Evolutionary conservation across 805 yeast genomes (phyloP), one percentile per base, ranked within the genome.

Genomic region (Nakazawaea peltata): DNA sequence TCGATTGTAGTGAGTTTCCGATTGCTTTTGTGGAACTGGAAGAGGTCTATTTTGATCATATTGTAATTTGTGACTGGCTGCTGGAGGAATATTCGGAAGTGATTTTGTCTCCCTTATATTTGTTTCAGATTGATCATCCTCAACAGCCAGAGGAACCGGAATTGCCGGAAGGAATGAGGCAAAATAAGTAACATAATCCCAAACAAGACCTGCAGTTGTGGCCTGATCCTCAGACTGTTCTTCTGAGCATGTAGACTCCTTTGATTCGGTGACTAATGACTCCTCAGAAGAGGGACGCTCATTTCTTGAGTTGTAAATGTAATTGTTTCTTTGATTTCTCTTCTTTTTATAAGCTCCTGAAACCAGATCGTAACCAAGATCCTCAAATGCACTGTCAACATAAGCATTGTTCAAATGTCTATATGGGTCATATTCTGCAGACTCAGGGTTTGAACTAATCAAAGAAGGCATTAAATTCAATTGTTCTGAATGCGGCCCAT

Each of bases 401-500:
- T 4, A 4, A 22, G 32, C 36, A 21, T 28, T 19, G n/a, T 19
- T 23, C 8, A 18, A 5, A n/a, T 18, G 10, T 27, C 11, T 23
- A 10, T 9, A 12, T 6, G 24, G 24, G 8, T 24, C 13, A 21
- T 21, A 21, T 7, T 7, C 23, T 7, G 23, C 12, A 12, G 27
- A 14, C 6, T 21, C 30, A 13, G 19, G n/a, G 16, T 14, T 24
- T 7, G 26, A 10, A n/a, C 24, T 28, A 2, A 28, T 36, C 14
- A 36, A 36, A 2, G 39, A 36, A 9, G 39, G 39, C 39, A 36
- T 36, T n/a, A 31, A 18, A 19, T 36, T 36, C 23, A 36, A 27
- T 22, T 30, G 34, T 9, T 21, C 34, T 9, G 9, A 11, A 11
- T 5, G 15, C 13, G 12, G 21, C 18, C 12, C 10, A n/a, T 16